Evolutionary conservation across 108 stramenopile species (phyloP), one percentile per base, ranked within the genome.

Genomic region (Cyclotella cryptica): DNA sequence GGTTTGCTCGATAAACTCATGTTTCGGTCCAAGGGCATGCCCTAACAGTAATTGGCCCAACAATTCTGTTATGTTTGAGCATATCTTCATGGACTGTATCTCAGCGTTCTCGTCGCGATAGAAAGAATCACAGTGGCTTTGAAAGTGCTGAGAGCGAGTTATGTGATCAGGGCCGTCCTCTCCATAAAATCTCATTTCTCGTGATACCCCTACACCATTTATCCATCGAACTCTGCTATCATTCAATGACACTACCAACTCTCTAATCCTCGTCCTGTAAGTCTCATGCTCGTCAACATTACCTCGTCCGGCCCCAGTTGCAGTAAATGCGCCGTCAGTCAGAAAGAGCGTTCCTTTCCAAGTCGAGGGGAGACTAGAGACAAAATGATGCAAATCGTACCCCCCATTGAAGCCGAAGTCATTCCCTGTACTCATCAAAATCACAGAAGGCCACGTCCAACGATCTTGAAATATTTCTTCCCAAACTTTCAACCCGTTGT

Each of bases 271-370:
- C 10, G 19, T 10, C 9, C 52, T 19, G 43, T 71, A 66, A 29
- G 18, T 17, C 22, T 64, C 52, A 11, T 67, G 29, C 30, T 71
- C 27, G n/a, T 46, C 41, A 26, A 24, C 3, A 18, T n/a, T 49
- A 28, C 43, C 46, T n/a, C 30, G 28, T 18, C 70, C 70, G 12
- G 27, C 78, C 14, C 61, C 49, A 9, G 21, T 54, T 28, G 59
- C 69, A 39, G 62, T 71, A 30, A 71, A 71, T 26, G 45, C 26
- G 1, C 22, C 24, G 27, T 78, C 78, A 18, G 61, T 53, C 3
- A 77, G 1, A 49, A 77, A 40, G 15, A 77, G 39, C 15, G 68
- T 77, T 9, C 77, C 77, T 39, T 65, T 60, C 78, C 78, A 78
- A 42, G 62, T 13, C 2, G 62, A 43, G 40, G 62, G 62, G 5